These are phyloP conservation scores for Paragyromitra xinjiangensis DNA, from an alignment of 495 filamentous ascomycete species.

Conservation along the genomic window DNA sequence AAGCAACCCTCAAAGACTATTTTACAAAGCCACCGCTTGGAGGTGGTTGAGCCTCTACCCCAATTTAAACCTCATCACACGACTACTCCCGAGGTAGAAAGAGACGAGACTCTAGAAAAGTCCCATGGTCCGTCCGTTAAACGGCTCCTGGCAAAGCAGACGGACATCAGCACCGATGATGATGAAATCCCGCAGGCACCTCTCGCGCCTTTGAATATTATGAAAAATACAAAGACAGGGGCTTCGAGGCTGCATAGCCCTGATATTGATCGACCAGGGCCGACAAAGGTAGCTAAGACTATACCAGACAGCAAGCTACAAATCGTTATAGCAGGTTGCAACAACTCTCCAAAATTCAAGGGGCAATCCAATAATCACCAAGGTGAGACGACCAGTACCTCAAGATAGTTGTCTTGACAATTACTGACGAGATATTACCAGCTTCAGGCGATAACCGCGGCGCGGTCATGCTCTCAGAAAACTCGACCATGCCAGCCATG, in stretches of 20 bases:
- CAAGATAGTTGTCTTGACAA: background rate
- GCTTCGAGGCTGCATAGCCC: background rate
- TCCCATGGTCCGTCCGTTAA: background rate
- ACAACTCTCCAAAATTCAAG: background rate
- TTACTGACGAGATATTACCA: constrained; percentile 22
- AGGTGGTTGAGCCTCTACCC: background rate
- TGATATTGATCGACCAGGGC: background rate
- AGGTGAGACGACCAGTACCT: constrained; percentile 17
- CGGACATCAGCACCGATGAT: constrained; percentile 16
- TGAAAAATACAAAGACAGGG: background rate
- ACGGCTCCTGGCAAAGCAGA: constrained; percentile 2
- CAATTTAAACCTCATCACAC: background rate
- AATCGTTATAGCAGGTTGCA: background rate
- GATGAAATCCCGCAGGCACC: constrained; percentile 29
- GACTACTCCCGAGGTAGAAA: background rate
- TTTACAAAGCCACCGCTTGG: background rate
- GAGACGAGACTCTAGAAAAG: background rate
- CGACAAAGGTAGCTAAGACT: background rate
- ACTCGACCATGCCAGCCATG: background rate
- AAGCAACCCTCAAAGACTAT: background rate
- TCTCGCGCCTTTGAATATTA: constrained; percentile 13
- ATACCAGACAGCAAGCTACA: background rate
- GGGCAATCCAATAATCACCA: background rate
- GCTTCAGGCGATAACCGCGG: background rate
- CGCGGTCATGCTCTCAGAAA: constrained; percentile 13